Percentiles rank a stretch among this genome's conserved stretches.
phyloP scores from a whole-genome alignment of 2,329 filamentous ascomycete genomes.

The Xylariaceae sp. region DNA sequence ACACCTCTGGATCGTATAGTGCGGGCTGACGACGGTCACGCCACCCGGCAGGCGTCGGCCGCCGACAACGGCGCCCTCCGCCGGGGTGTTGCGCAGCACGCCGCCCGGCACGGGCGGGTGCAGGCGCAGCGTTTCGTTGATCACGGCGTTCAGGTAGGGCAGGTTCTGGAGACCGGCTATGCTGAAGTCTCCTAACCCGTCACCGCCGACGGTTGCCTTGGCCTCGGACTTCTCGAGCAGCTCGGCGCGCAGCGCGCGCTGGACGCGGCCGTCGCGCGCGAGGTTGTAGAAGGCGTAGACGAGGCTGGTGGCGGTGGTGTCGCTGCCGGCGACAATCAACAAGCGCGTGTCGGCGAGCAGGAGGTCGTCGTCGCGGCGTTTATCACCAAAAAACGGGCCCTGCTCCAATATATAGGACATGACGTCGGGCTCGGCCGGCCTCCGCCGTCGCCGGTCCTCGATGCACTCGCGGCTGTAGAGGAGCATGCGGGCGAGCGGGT shows the following conservation, averaged over 20 bases:
- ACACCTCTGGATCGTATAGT: constrained; percentile 11
- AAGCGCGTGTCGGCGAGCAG: constrained; percentile 8
- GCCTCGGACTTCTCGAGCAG: constrained; percentile 6
- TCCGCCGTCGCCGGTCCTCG: constrained; percentile 9
- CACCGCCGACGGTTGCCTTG: constrained; percentile 7
- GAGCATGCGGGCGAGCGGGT: constrained; percentile 9
- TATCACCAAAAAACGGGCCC: constrained; percentile 8
- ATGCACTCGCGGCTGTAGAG: constrained; percentile 9
- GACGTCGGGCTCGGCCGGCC: constrained; percentile 10
- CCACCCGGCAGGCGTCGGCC: constrained; percentile 9
- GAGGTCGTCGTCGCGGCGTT: constrained; percentile 8
- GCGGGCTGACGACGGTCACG: constrained; percentile 10
- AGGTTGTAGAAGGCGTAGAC: constrained; percentile 10
- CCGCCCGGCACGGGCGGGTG: constrained; percentile 11
- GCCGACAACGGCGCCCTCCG: constrained; percentile 7
- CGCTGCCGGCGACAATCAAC: constrained; percentile 12
- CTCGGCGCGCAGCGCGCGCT: constrained; percentile 6
- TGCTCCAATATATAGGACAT: constrained; percentile 10
- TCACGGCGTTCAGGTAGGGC: constrained; percentile 10
- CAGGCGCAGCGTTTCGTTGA: constrained; percentile 13
- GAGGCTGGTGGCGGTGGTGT: constrained; percentile 9
- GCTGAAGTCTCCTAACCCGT: constrained; percentile 6
- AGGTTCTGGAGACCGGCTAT: constrained; percentile 7
- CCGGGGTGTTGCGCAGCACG: constrained; percentile 8
- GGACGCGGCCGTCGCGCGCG: constrained; percentile 3